A percentile compares a stretch with the other conserved stretches of the same genome.
Conservation (phyloP, 345 rosid genomes). For the Arabidopsis suecica region DNA sequence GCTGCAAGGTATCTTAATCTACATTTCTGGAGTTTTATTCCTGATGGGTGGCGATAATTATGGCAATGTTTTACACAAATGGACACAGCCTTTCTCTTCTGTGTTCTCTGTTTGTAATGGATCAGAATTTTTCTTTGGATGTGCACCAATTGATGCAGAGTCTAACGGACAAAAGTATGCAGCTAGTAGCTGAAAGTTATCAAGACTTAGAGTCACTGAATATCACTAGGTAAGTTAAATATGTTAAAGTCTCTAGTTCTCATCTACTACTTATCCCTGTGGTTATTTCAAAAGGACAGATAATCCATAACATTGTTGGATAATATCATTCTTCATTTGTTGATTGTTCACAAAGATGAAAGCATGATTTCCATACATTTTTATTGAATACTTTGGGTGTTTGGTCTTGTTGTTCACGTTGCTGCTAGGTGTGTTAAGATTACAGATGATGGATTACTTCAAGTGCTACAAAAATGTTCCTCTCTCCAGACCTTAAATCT, state of each 20-base stretch:
- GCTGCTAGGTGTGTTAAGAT: slow-evolving; percentile 76
- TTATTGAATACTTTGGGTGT: slow-evolving; percentile 7
- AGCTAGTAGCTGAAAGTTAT: slow-evolving; percentile 71
- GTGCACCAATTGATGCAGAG: slow-evolving; percentile 54
- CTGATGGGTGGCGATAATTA: slow-evolving; percentile 12
- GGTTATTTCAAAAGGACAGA: background rate
- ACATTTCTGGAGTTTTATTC: slow-evolving; percentile 25
- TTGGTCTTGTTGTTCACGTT: slow-evolving; percentile 27
- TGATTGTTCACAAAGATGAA: slow-evolving; percentile 12
- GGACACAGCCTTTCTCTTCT: background rate
- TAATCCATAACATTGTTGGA: slow-evolving; percentile 22
- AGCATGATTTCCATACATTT: background rate
- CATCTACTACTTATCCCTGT: background rate
- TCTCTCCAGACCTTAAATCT: slow-evolving; percentile 73
- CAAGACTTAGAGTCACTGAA: slow-evolving; percentile 67
- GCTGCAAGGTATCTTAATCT: slow-evolving; percentile 75
- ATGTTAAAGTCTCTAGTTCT: slow-evolving; percentile 13
- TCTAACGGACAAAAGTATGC: slow-evolving; percentile 72
- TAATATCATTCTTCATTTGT: slow-evolving; percentile 1
- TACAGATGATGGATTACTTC: slow-evolving; percentile 78
- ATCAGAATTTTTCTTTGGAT: background rate
- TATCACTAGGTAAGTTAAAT: slow-evolving; percentile 70
- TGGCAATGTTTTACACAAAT: slow-evolving; percentile 3
- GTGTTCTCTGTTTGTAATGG: background rate
- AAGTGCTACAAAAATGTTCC: slow-evolving; percentile 65